phyloP scores from a whole-genome alignment of 148 eudicot genomes.

The Rheum nobile region DNA sequence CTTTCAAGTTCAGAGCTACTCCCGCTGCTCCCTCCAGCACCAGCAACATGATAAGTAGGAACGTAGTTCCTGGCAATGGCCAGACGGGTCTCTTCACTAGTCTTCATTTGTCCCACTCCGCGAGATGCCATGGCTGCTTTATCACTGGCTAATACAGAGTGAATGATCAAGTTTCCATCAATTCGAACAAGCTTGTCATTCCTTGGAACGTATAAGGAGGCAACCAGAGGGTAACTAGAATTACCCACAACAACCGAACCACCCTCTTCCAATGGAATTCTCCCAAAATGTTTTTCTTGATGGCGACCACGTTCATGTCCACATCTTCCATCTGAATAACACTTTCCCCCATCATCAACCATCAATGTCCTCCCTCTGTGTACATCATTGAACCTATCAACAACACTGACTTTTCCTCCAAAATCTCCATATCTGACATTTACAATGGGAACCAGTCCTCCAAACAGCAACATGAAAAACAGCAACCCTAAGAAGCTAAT shows the following conservation, averaged over 20 bases:
- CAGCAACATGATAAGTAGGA: constrained; percentile 40
- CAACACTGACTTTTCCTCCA: constrained; percentile 7
- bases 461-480: constrained; percentile 67
- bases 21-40: constrained; percentile 32
- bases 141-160: constrained; percentile 90
- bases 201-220: constrained; percentile 87
- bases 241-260: constrained; percentile 25
- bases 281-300: constrained; percentile 13
- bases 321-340: constrained; percentile 17
- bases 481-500: constrained; percentile 76
- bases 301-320: constrained; percentile 15
- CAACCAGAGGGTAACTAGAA: constrained; percentile 63
- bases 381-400: constrained; percentile 19
- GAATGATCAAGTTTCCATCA: constrained; percentile 94
- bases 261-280: constrained; percentile 10
- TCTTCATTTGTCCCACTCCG: constrained; percentile 15
- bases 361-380: constrained; percentile 47
- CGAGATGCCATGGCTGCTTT: constrained; percentile 37
- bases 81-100: constrained; percentile 42
- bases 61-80: constrained; percentile 46
- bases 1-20: constrained; percentile 40
- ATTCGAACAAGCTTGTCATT: constrained; percentile 89
- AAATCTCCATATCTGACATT: constrained; percentile 52
- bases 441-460: constrained; percentile 72
- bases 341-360: constrained; percentile 30